A percentile compares a stretch with the other conserved stretches of the same genome.
Conservation (phyloP, 1,284 basidiomycete species). For the Sporisorium exsertum region DNA sequence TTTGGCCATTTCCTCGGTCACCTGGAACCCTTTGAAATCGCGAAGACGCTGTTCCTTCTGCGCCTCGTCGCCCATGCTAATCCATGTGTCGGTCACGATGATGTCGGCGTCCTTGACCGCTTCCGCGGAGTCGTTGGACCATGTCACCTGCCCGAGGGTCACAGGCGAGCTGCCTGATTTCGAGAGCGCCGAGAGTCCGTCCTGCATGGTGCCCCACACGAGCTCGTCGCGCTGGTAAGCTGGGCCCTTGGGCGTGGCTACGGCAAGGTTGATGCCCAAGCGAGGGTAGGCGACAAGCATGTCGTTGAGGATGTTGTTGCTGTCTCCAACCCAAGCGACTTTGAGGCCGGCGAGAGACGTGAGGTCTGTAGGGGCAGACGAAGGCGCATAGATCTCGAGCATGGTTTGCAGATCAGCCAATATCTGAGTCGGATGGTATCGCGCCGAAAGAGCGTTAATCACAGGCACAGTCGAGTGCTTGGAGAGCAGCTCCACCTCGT, state of each 20-base stretch:
- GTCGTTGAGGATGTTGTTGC: conserved; percentile 95
- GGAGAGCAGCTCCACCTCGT: conserved; percentile 90
- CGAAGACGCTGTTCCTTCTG: conserved; percentile 88
- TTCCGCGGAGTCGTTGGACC: conserved; percentile 83
- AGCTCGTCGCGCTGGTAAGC: conserved; percentile 80
- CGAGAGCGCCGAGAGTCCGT: conserved; percentile 62
- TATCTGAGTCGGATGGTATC: conserved; percentile 96
- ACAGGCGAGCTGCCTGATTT: conserved; percentile 68
- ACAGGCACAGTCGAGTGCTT: conserved; percentile 90
- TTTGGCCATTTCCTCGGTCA: conserved; percentile 78
- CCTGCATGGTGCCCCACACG: conserved; percentile 75
- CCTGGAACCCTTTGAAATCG: conserved; percentile 92
- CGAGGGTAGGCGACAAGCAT: conserved; percentile 95
- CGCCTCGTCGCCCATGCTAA: conserved; percentile 98
- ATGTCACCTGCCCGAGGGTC: conserved; percentile 74
- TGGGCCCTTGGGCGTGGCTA: conserved; percentile 80
- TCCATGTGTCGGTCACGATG: conserved; percentile 80
- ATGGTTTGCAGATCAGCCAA: conserved; percentile 93
- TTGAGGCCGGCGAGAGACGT: conserved; percentile 67
- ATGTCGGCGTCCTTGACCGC: conserved; percentile 91
- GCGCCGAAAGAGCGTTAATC: conserved; percentile 91
- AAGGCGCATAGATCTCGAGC: conserved; percentile 76
- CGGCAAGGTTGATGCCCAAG: conserved; percentile 84
- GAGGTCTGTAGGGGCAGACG: conserved; percentile 71
- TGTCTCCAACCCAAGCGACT: conserved; percentile 89